Evolutionary conservation across 2,329 filamentous ascomycete genomes (phyloP).

Genomic region (Westerdykella ornata): DNA sequence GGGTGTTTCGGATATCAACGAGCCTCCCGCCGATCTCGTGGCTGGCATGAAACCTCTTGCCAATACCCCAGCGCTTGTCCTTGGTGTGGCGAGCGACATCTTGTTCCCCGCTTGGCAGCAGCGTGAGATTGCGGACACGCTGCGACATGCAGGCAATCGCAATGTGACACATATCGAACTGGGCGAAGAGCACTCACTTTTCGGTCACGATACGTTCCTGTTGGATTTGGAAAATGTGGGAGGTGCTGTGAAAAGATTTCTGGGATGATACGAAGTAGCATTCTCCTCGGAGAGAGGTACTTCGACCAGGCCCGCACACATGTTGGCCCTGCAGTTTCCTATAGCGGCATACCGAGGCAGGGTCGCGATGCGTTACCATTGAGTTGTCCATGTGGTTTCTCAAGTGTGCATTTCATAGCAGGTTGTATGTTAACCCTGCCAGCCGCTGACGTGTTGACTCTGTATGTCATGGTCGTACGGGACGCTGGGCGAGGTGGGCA

Average conservation of each 20-base stretch:
- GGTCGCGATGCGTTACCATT: no score
- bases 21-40: constrained; percentile 73
- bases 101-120: constrained; percentile 98
- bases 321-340: no score
- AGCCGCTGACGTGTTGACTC: no score
- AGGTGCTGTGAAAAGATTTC: constrained; percentile 70
- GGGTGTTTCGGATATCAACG: constrained; percentile 37
- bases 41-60: constrained; percentile 64
- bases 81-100: constrained; percentile 93
- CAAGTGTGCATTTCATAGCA: no score
- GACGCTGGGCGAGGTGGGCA: no score
- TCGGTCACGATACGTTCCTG: constrained; percentile 94
- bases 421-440: no score
- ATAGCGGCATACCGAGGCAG: no score
- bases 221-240: constrained; percentile 89
- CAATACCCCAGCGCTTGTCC: constrained; percentile 74
- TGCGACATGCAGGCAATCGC: constrained; percentile 69
- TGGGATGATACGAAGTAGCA: constrained; percentile 46
- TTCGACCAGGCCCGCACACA: no score
- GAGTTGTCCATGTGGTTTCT: no score
- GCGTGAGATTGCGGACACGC: constrained; percentile 79
- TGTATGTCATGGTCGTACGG: no score
- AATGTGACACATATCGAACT: constrained; percentile 83
- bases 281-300: no score
- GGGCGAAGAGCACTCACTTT: constrained; percentile 87